Base-by-base conservation (phyloP, 352 stramenopile species). In the Phytophthora rubi region DNA sequence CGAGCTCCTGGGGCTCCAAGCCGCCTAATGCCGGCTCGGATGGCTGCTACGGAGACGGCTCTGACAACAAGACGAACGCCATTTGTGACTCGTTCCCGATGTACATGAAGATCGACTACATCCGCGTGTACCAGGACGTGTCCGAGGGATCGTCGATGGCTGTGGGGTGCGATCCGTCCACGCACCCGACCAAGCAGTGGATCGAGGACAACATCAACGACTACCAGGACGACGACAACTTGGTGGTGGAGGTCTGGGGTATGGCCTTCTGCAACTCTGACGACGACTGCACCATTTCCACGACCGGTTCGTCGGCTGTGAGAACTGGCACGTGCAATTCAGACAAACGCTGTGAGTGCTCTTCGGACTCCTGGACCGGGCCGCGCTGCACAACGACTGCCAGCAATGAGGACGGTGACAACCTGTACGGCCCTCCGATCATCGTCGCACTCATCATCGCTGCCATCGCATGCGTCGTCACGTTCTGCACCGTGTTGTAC, bases 131-230 rank as follows among this genome's bases (percentile, higher is more conserved):
- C 59, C 59, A 48, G 42, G 65, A 80, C 52, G 52, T 73, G 10
- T 80, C 76, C 0, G 67, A 75, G 3, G 59, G 52, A 6, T 79
- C 73, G 2, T 63, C 54, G 18, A 91, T 91, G 81, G 49, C 65
- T 0, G 57, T 80, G 9, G 83, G 82, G 0, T 91, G 81, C 48
- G 76, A 91, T 45, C 81, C 83, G 23, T 51, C 54, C 0, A 81
- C 71, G 1, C 82, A 91, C 28, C 83, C 83, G 15, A 90, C 83
- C 3, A 82, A 80, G 30, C 62, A 86, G 68, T 91, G 75, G 71
- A 91, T 91, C 53, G 53, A 86, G 26, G 83, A 82, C 64, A 61
- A 91, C 59, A 77, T 91, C 42, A 72, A 83, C 26, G 68, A 82
- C 62, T 89, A 87, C 68, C 65, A 70, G 21, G 80, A 89, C 53